Percentiles rank a stretch among this genome's conserved stretches.
These are phyloP conservation scores for Vicia villosa DNA, from an alignment of 306 rosid species.

Conservation along the genomic window DNA sequence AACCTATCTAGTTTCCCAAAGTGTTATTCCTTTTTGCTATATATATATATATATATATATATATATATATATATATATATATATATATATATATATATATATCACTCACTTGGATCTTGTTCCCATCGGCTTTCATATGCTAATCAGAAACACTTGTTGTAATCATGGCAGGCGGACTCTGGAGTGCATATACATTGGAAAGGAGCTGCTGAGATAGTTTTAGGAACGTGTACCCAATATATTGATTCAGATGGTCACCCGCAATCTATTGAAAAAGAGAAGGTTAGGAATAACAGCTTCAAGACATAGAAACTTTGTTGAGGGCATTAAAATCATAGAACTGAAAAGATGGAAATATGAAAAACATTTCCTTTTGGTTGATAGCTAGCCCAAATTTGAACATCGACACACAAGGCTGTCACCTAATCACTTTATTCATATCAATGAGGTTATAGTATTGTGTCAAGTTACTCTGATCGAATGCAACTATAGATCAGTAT, in stretches of 20 bases:
- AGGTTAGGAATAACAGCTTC: constrained; percentile 56
- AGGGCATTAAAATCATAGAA: constrained; percentile 31
- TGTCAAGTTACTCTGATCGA: constrained; percentile 21
- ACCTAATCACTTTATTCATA: constrained; percentile 17
- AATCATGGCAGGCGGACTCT: constrained; percentile 56
- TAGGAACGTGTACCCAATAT: constrained; percentile 70
- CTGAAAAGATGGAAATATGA: constrained; percentile 16
- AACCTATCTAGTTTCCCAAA: constrained; percentile 7
- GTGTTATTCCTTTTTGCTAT: constrained; percentile 8
- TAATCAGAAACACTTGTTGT: constrained; percentile 24
- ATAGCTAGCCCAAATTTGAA: constrained; percentile 23
- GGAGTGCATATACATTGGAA: constrained; percentile 90
- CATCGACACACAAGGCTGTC: constrained; percentile 3
- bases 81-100: background rate
- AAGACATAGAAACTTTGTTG: constrained; percentile 32
- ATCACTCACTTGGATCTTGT: background rate
- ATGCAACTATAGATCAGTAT: constrained; percentile 1
- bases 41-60: background rate
- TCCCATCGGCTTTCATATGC: constrained; percentile 11
- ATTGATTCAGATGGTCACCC: constrained; percentile 68
- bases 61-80: background rate
- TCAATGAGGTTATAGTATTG: constrained; percentile 23
- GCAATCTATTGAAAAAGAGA: constrained; percentile 59
- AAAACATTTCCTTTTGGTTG: constrained; percentile 22
- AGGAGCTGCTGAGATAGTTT: constrained; percentile 96